Percentiles rank a stretch among this genome's conserved stretches.
Conservation (phyloP, 2,329 filamentous ascomycete species). For the Claviceps quebecensis region DNA sequence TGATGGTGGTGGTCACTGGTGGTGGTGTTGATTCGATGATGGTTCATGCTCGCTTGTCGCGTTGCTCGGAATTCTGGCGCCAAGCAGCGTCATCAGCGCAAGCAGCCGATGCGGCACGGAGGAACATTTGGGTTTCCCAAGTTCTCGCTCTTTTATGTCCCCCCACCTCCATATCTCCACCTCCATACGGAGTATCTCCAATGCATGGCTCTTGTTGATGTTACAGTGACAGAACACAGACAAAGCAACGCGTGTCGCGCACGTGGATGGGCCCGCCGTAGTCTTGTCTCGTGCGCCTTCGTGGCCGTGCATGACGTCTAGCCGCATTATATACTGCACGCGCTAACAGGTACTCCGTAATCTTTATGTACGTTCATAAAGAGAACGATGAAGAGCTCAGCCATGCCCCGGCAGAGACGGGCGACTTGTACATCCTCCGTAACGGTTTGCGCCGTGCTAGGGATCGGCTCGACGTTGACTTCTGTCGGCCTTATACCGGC, state of each 20-base stretch:
- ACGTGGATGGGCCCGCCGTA: background rate
- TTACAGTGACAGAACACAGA: background rate
- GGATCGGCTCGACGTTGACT: background rate
- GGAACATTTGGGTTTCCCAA: no score
- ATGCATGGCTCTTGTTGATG: no score
- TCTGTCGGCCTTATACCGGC: constrained; percentile 4
- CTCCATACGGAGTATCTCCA: no score
- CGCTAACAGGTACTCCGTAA: no score
- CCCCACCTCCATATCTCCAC: no score
- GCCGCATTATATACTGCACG: background rate
- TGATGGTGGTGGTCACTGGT: background rate
- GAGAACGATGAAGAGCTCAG: background rate
- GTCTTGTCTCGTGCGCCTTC: background rate
- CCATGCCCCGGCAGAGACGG: background rate
- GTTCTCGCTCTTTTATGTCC: no score
- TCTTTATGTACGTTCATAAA: background rate
- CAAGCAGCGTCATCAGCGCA: background rate
- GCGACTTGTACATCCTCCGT: background rate
- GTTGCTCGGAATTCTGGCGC: background rate
- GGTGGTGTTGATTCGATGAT: background rate
- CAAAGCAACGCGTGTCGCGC: background rate
- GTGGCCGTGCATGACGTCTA: background rate
- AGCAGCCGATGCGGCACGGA: background rate
- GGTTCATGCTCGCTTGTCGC: background rate
- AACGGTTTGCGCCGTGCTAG: background rate